A percentile compares a stretch with the other conserved stretches of the same genome.
These are phyloP conservation scores for Lagerstroemia speciosa DNA, from an alignment of 345 rosid species.

Conservation along the genomic window DNA sequence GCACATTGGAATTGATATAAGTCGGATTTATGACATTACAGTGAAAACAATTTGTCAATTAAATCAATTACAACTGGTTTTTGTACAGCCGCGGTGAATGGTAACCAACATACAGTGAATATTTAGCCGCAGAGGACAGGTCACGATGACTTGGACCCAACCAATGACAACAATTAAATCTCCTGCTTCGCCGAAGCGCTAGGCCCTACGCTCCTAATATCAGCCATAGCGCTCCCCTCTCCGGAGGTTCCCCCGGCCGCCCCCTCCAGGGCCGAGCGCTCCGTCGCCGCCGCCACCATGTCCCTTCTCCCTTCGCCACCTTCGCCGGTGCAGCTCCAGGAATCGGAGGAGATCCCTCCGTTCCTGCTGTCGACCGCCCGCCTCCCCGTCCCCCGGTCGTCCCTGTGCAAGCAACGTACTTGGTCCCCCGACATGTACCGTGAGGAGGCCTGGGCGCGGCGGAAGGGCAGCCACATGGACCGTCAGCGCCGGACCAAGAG, in stretches of 20 bases:
- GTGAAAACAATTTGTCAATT: too few relatives aligned
- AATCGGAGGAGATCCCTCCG: background rate
- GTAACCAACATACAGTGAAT: too few relatives aligned
- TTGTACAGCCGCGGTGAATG: too few relatives aligned
- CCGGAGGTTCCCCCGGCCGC: conserved; percentile 29
- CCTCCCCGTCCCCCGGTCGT: conserved; percentile 11
- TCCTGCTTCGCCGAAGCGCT: background rate
- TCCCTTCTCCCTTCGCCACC: conserved; percentile 9
- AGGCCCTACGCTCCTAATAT: background rate
- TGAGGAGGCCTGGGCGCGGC: conserved; percentile 77
- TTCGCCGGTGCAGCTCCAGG: background rate
- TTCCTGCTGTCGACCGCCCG: background rate
- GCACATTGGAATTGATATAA: too few relatives aligned
- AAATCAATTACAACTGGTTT: too few relatives aligned
- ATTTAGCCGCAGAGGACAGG: too few relatives aligned
- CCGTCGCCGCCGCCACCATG: conserved; percentile 12
- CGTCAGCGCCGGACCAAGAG: conserved; percentile 50
- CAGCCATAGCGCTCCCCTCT: conserved; percentile 11
- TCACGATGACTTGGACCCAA: too few relatives aligned
- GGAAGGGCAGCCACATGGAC: conserved; percentile 42
- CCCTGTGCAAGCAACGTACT: conserved; percentile 63
- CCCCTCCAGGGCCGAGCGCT: conserved; percentile 31
- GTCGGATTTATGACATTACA: too few relatives aligned
- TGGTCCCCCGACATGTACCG: conserved; percentile 86
- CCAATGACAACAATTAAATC: background rate